Base-by-base conservation (phyloP, 2,329 filamentous ascomycete species). In the Aureobasidium sp. region DNA sequence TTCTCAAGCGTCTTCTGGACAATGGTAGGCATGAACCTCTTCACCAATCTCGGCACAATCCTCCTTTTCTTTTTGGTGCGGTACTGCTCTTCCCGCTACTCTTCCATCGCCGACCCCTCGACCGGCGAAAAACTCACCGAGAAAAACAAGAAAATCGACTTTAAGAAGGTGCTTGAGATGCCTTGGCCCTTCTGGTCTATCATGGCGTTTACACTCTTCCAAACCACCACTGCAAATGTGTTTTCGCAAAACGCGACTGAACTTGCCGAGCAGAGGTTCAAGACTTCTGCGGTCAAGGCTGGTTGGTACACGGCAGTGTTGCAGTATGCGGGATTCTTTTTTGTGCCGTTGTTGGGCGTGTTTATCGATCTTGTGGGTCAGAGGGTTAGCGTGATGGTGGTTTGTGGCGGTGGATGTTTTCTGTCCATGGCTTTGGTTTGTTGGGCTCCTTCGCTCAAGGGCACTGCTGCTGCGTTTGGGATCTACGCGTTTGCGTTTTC, bases 1-100 rank as follows among this genome's bases (percentile, higher is more conserved):
- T 86, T 86, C 49, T 79, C 79, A 58, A 86, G 83, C 82, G 81
- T 82, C 0, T 86, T 81, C 67, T 86, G 84, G 84, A 79, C 79
- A 10, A 77, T 80, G 0, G 83, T 86, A 0, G 82, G 84, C 66
- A 86, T 86, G 81, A 85, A 86, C 62, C 62, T 86, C 2, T 86
- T 86, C 64, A 86, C 83, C 9, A 86, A 86, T 59, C 67, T 78
- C 0, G 76, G 78, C 1, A 85, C 83, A 0, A 58, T 77, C 0
- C 70, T 75, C 10, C 86, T 86, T 69, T 85, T 78, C 72, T 77
- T 78, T 65, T 86, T 86, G 67, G 83, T 78, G 0, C 74, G 75
- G 10, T 81, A 79, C 69, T 79, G 77, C 42, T 76, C 80, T 36
- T 74, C 74, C 29, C 75, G 74, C 29, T 86, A 79, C 57, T 67